phyloP scores from a whole-genome alignment of 2,329 filamentous ascomycete genomes.

The Trichoderma citrinoviride region DNA sequence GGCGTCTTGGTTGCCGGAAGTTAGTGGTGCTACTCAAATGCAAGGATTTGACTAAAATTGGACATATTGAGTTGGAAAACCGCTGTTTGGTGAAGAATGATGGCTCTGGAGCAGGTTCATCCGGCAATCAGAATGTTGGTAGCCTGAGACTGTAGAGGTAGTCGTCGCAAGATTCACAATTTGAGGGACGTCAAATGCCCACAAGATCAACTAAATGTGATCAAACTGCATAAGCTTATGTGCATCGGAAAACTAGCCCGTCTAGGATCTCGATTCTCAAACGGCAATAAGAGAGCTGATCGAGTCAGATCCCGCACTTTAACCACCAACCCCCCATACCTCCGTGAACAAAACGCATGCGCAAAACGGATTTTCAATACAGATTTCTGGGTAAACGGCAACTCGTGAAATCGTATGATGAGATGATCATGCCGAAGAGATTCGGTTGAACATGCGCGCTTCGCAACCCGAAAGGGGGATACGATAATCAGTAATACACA shows the following conservation, averaged over 20 bases:
- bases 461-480: too few species aligned
- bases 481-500: too few species aligned
- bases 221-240: neutral
- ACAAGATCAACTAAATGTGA: neutral
- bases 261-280: neutral
- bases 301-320: neutral
- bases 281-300: neutral
- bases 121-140: neutral
- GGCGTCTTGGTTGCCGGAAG: neutral
- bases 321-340: neutral
- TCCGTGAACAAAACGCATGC: too few species aligned
- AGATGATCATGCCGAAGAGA: too few species aligned
- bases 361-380: too few species aligned
- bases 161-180: neutral
- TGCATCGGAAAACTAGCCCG: neutral
- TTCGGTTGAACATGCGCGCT: too few species aligned
- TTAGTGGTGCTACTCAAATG: slow-evolving; percentile 2
- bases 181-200: neutral
- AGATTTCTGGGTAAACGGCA: too few species aligned
- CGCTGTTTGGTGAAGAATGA: too few species aligned
- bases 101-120: neutral
- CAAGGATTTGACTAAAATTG: slow-evolving; percentile 6
- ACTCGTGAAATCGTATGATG: too few species aligned
- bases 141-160: neutral
- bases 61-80: too few species aligned